Conservation (phyloP, 148 eudicot species). For the Rhododendron molle region DNA sequence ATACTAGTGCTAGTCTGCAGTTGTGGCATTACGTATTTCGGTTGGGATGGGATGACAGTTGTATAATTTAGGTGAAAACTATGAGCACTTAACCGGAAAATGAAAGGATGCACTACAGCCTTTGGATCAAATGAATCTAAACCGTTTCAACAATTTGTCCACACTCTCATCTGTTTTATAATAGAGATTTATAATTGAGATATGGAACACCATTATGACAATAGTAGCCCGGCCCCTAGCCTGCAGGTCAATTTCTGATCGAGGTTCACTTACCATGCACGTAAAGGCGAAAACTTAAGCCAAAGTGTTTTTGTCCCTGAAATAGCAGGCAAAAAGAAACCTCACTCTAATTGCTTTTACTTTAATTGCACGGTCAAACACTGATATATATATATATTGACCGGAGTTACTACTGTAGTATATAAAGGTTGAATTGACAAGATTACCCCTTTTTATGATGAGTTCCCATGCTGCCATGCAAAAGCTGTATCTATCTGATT, state of each 20-base stretch:
- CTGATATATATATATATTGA: not conserved
- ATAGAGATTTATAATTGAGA: too few species aligned
- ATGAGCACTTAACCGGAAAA: too few species aligned
- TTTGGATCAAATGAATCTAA: too few species aligned
- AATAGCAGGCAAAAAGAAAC: conserved; percentile 35
- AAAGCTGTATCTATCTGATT: not conserved
- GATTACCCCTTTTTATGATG: not conserved
- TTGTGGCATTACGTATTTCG: too few species aligned
- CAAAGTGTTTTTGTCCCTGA: conserved; percentile 30
- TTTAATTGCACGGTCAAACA: conserved; percentile 10
- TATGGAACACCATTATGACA: conserved; percentile 1
- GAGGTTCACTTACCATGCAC: conserved; percentile 51
- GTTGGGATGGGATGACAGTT: too few species aligned
- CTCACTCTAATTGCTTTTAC: conserved; percentile 3
- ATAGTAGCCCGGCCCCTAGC: conserved; percentile 6
- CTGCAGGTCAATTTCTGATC: conserved; percentile 2
- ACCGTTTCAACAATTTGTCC: too few species aligned
- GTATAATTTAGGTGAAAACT: too few species aligned
- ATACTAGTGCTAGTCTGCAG: too few species aligned
- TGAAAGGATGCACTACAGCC: too few species aligned
- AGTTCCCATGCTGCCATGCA: not conserved
- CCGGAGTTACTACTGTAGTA: not conserved
- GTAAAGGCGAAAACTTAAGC: conserved; percentile 33
- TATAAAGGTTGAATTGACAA: not conserved
- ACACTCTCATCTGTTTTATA: too few species aligned